Evolutionary conservation across 441 rosid species (phyloP).

Genomic region (Populus hybrid): DNA sequence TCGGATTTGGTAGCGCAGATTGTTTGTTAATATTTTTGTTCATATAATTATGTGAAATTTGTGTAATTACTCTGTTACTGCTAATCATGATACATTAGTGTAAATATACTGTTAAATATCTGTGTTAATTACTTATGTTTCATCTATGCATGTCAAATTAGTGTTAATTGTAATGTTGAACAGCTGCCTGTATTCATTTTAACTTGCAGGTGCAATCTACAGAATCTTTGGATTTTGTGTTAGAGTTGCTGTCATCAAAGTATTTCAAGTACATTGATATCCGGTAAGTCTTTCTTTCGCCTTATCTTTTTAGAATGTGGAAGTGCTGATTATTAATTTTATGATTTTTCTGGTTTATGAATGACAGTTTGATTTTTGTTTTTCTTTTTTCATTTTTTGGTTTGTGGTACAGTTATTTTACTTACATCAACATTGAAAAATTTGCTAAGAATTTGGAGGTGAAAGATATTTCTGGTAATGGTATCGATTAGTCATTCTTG

Average conservation of each 20-base stretch:
- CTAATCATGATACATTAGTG: neutral
- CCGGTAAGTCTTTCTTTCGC: constrained; percentile 40
- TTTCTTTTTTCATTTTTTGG: neutral
- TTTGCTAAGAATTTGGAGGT: constrained; percentile 50
- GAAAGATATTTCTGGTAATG: constrained; percentile 39
- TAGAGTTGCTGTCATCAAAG: constrained; percentile 59
- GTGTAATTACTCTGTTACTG: too few relatives aligned
- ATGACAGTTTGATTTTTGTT: constrained; percentile 3
- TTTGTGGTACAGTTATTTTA: constrained; percentile 54
- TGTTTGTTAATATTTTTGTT: neutral
- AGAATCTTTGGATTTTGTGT: constrained; percentile 32
- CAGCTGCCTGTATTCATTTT: neutral
- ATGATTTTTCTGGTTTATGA: neutral
- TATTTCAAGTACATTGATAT: constrained; percentile 80
- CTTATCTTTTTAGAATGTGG: neutral
- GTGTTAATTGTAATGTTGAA: neutral
- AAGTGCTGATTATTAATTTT: neutral
- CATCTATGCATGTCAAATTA: neutral
- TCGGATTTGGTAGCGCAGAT: neutral
- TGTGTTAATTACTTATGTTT: neutral
- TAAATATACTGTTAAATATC: neutral
- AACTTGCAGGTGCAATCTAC: constrained; percentile 51
- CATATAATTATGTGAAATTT: neutral
- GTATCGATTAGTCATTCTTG: neutral
- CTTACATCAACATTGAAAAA: constrained; percentile 73